Evolutionary conservation across 805 yeast genomes (phyloP).

Genomic region (Wickerhamiella sergipiensis): DNA sequence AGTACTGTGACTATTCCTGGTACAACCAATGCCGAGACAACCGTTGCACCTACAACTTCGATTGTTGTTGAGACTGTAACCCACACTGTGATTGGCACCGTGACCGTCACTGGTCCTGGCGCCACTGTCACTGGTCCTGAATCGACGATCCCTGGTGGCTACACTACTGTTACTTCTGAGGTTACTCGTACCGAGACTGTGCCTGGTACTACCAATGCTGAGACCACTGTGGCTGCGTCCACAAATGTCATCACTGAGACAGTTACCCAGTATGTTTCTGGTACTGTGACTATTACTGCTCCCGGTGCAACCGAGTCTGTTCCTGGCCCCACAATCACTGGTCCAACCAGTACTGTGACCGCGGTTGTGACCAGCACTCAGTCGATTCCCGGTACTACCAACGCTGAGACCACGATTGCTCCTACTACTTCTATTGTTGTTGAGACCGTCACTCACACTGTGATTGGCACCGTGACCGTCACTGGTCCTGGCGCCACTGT

Average conservation of each 20-base stretch:
- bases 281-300: background rate
- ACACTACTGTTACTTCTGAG: background rate
- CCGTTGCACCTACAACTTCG: background rate
- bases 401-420: conserved; percentile 8
- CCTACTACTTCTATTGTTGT: background rate
- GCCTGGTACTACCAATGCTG: conserved; percentile 10
- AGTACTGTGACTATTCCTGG: background rate
- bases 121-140: conserved; percentile 5
- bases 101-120: background rate
- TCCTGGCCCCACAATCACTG: conserved; percentile 4
- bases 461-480: background rate
- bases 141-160: conserved; percentile 10
- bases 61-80: background rate
- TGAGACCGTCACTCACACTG: background rate
- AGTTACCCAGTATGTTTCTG: background rate
- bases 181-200: conserved; percentile 3
- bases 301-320: background rate
- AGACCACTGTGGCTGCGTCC: conserved; percentile 7
- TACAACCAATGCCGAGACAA: conserved; percentile 4
- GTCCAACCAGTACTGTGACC: conserved; percentile 1
- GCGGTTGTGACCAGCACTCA: conserved; percentile 3
- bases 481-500: background rate
- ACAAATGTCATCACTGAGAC: conserved; percentile 2
- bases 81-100: background rate
- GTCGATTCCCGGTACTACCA: conserved; percentile 10